phyloP scores from a whole-genome alignment of 768 basidiomycete genomes.

The Calvatia gigantea region DNA sequence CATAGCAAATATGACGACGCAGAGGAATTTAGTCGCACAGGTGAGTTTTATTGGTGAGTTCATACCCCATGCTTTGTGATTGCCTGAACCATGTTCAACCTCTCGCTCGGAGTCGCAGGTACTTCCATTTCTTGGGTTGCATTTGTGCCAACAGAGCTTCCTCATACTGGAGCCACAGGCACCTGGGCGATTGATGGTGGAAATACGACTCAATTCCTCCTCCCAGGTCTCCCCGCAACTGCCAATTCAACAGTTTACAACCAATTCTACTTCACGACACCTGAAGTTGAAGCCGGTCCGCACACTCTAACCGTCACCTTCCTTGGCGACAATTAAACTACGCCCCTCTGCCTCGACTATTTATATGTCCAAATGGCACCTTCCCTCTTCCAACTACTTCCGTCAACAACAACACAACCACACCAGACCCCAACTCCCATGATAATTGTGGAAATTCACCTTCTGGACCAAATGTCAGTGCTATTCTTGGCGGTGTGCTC shows the following conservation, averaged over 20 bases:
- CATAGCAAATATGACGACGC: slow-evolving; percentile 17
- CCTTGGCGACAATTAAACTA: slow-evolving; percentile 17
- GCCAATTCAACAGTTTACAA: slow-evolving; percentile 16
- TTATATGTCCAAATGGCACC: slow-evolving; percentile 21
- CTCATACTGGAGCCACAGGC: slow-evolving; percentile 1
- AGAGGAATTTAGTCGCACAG: slow-evolving; percentile 11
- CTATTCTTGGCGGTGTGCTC: slow-evolving; percentile 20
- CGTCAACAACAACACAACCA: not conserved
- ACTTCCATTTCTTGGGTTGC: slow-evolving; percentile 12
- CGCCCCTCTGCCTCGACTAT: slow-evolving; percentile 25
- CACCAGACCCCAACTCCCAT: not conserved
- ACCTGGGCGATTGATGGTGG: slow-evolving; percentile 21
- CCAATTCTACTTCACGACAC: slow-evolving; percentile 24
- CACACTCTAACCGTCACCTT: slow-evolving; percentile 23
- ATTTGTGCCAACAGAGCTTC: slow-evolving; percentile 1
- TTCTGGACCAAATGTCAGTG: slow-evolving; percentile 11
- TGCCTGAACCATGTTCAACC: not conserved
- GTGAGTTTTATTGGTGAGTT: slow-evolving; percentile 22
- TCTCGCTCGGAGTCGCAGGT: slow-evolving; percentile 8
- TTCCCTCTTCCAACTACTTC: not conserved
- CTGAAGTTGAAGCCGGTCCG: slow-evolving; percentile 14
- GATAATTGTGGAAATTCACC: not conserved
- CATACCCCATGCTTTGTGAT: slow-evolving; percentile 9
- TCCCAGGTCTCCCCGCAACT: slow-evolving; percentile 16
- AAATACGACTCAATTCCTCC: slow-evolving; percentile 15